Evolutionary conservation across 2,329 filamentous ascomycete genomes (phyloP).

Genomic region (Colletotrichum abscissum): DNA sequence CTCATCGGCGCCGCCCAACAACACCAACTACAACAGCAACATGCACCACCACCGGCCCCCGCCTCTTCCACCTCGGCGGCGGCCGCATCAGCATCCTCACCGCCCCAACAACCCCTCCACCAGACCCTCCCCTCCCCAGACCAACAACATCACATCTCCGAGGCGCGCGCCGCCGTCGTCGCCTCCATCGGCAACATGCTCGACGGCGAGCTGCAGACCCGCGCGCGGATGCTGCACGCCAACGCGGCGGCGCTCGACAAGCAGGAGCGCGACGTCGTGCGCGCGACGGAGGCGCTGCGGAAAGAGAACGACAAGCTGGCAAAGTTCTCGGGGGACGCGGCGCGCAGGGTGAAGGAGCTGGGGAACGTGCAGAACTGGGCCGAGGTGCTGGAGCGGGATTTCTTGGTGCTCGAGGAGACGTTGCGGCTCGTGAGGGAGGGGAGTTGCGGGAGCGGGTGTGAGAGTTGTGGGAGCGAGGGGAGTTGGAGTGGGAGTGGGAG

Average conservation of each 20-base stretch:
- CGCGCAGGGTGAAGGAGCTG: conserved; percentile 78
- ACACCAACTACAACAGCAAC: background rate
- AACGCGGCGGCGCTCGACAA: conserved; percentile 73
- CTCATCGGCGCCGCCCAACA: conserved; percentile 5
- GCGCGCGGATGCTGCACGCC: conserved; percentile 75
- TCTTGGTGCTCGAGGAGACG: conserved; percentile 73
- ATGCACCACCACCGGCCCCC: conserved; percentile 7
- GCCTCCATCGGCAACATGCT: conserved; percentile 76
- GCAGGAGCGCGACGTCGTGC: conserved; percentile 75
- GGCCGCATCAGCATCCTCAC: background rate
- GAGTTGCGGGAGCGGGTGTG: conserved; percentile 40
- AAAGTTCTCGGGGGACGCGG: conserved; percentile 71
- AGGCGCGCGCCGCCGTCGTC: conserved; percentile 69
- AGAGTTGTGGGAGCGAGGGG: conserved; percentile 41
- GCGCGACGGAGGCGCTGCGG: conserved; percentile 68
- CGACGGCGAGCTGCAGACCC: conserved; percentile 74
- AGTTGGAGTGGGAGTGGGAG: conserved; percentile 48
- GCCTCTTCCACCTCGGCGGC: background rate
- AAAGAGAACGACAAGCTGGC: conserved; percentile 75
- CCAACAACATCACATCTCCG: conserved; percentile 60
- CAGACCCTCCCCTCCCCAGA: conserved; percentile 54
- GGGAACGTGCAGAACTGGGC: conserved; percentile 90
- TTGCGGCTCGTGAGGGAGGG: conserved; percentile 62
- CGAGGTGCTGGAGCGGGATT: conserved; percentile 79
- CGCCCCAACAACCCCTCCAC: conserved; percentile 37